Base-by-base conservation (phyloP, 2,329 filamentous ascomycete species). In the Diaporthe ampelina region DNA sequence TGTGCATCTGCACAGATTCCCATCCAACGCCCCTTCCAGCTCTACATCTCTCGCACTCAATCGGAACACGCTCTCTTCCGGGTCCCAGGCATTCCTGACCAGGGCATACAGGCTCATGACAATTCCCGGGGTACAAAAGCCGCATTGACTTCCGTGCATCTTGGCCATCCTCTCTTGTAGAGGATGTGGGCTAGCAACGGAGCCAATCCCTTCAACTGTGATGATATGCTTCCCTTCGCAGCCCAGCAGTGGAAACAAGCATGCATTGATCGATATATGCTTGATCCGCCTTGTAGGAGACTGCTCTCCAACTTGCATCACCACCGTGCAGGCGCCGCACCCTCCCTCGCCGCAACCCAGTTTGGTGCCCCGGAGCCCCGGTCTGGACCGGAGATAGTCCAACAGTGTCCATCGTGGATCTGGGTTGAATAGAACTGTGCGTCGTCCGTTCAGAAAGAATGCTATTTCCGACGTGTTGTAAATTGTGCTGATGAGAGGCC, bases 171-270 rank as follows among this genome's bases (percentile, higher is more conserved):
- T 90, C 85, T 98, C 95, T 82, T 98, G 97, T 2, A 93, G 88
- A 2, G 96, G 94, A 85, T 99, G 97, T 8, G 96, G 97, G 56
- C 88, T 91, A 82, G 96, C 93, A 26, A 94, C 92, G 81, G 93
- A 94, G 17, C 96, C 97, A 79, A 99, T 98, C 7, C 97, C 96
- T 84, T 99, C 96, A 50, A 99, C 92, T 3, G 97, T 99, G 81
- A 99, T 95, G 79, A 98, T 95, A 88, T 99, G 96, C 82, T 99
- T 99, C 58, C 96, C 97, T 82, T 98, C 97, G 56, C 98, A 90
- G 79, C 95, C 97, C 78, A 95, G 94, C 58, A 99, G 88, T 10
- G 97, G 97, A 13, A 96, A 96, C 70, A 99, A 87, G 82, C 97
- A 99, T 48, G 97, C 97, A 82, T 99, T 99, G 75, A 98, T 94